phyloP scores from a whole-genome alignment of 2,329 filamentous ascomycete species.

The Stagonosporopsis chrysanthemi region DNA sequence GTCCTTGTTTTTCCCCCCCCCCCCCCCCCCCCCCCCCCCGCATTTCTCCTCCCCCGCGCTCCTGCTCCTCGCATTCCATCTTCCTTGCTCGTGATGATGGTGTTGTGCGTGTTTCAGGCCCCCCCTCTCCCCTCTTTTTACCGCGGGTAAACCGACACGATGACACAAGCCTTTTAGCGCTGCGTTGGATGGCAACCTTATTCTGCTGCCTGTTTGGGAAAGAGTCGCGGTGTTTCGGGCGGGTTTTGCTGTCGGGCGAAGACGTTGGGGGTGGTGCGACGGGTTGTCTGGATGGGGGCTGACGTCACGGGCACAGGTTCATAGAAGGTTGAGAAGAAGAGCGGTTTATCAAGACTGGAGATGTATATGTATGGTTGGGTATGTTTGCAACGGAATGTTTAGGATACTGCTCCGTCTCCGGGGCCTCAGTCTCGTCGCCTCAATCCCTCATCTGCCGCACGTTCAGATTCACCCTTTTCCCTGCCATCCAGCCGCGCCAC shows the following conservation, averaged over 20 bases:
- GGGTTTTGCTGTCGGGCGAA: background rate
- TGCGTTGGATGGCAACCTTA: constrained; percentile 41
- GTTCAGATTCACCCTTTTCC: constrained; percentile 90
- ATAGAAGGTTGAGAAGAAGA: too few species aligned
- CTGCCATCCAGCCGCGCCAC: constrained; percentile 88
- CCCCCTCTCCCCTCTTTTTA: constrained; percentile 7
- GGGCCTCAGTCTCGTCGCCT: too few species aligned
- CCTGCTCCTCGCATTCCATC: too few species aligned
- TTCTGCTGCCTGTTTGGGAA: constrained; percentile 28
- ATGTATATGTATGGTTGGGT: too few species aligned
- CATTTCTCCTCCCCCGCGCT: too few species aligned
- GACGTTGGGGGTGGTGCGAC: too few species aligned
- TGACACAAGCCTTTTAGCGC: constrained; percentile 48
- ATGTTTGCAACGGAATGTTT: background rate
- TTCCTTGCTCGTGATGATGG: background rate
- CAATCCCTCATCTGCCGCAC: constrained; percentile 81
- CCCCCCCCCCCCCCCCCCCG: too few species aligned
- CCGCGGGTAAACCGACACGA: background rate
- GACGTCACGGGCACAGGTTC: too few species aligned
- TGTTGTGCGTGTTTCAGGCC: constrained; percentile 2
- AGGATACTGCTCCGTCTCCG: too few species aligned
- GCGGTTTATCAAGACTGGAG: too few species aligned
- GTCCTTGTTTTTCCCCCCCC: too few species aligned
- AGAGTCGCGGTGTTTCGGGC: background rate
- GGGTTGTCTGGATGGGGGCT: too few species aligned